A percentile compares a stretch with the other conserved stretches of the same genome.
phyloP scores from a whole-genome alignment of 805 yeast species.

The Yarrowia hollandica region DNA sequence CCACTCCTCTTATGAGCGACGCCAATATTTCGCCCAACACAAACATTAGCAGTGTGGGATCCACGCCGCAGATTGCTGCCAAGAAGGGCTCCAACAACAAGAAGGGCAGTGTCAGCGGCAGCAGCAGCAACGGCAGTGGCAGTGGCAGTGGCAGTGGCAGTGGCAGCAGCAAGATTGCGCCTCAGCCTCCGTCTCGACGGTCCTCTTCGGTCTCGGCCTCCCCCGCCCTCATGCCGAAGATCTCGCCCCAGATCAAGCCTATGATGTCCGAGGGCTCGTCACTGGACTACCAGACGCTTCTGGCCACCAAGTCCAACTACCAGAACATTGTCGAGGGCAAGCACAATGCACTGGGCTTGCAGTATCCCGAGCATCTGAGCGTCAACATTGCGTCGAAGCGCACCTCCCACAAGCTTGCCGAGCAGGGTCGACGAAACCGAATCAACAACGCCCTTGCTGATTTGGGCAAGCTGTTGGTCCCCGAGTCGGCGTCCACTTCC shows the following conservation, averaged over 20 bases:
- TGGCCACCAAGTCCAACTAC: conserved; percentile 47
- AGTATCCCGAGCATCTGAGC: conserved; percentile 46
- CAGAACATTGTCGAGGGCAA: conserved; percentile 48
- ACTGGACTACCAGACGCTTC: conserved; percentile 33
- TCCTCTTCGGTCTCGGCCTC: conserved; percentile 32
- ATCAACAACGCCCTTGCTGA: conserved; percentile 86
- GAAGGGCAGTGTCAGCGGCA: conserved; percentile 1
- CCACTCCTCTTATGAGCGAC: conserved; percentile 27
- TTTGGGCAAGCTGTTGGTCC: conserved; percentile 66
- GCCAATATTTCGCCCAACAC: conserved; percentile 18
- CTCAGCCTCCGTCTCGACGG: conserved; percentile 15
- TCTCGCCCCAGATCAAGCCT: conserved; percentile 35
- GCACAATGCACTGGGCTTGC: conserved; percentile 45
- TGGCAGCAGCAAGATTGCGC: conserved; percentile 4
- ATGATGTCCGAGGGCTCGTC: conserved; percentile 10
- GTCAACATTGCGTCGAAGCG: conserved; percentile 52
- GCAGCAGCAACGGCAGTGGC: background rate
- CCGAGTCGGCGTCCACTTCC: conserved; percentile 59
- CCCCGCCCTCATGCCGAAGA: conserved; percentile 37
- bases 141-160: too few species aligned
- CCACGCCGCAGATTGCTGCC: conserved; percentile 18
- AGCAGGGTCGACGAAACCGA: conserved; percentile 92
- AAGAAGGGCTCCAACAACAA: background rate
- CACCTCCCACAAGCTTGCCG: conserved; percentile 85
- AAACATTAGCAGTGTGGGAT: background rate